Percentiles rank a stretch among this genome's conserved stretches.
Evolutionary conservation across 352 stramenopile species (phyloP).

Genomic region (Thraustotheca clavata): DNA sequence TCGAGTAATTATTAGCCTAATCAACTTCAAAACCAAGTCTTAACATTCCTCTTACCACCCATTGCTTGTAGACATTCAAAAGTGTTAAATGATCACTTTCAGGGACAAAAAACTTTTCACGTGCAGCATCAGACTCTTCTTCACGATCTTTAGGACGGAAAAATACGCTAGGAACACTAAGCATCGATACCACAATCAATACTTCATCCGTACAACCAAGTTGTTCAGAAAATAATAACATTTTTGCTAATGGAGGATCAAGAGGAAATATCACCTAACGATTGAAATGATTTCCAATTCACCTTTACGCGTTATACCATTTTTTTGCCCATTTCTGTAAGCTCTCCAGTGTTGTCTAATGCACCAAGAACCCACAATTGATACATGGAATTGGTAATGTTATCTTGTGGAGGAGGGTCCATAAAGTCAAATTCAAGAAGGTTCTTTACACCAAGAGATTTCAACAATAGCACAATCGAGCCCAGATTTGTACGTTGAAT

Average conservation of each 20-base stretch:
- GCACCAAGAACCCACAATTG: slow-evolving; percentile 98
- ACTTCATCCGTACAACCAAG: slow-evolving; percentile 93
- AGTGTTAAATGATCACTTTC: slow-evolving; percentile 97
- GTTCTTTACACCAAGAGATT: slow-evolving; percentile 94
- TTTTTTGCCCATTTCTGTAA: slow-evolving; percentile 93
- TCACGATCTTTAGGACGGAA: slow-evolving; percentile 95
- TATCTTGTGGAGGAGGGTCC: slow-evolving; percentile 94
- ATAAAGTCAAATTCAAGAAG: slow-evolving; percentile 99
- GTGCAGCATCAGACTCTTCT: slow-evolving; percentile 95
- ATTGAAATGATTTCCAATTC: background rate
- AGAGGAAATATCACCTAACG: slow-evolving; percentile 90
- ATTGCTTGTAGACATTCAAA: slow-evolving; percentile 94
- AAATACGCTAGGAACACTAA: slow-evolving; percentile 96
- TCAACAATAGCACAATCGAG: slow-evolving; percentile 97
- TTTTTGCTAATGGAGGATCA: slow-evolving; percentile 92
- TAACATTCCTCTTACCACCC: slow-evolving; percentile 25
- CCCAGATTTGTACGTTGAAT: slow-evolving; percentile 98
- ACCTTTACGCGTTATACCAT: slow-evolving; percentile 72
- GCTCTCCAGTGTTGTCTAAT: slow-evolving; percentile 94
- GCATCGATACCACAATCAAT: slow-evolving; percentile 95
- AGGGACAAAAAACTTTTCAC: slow-evolving; percentile 99
- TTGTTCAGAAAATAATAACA: slow-evolving; percentile 94
- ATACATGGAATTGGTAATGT: slow-evolving; percentile 98
- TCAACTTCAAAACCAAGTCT: slow-evolving; percentile 33
- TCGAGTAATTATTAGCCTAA: slow-evolving; percentile 93